Evolutionary conservation across 2,329 filamentous ascomycete genomes (phyloP), one percentile per base, ranked within the genome.

Genomic region (Aspergillus aculeatinus): DNA sequence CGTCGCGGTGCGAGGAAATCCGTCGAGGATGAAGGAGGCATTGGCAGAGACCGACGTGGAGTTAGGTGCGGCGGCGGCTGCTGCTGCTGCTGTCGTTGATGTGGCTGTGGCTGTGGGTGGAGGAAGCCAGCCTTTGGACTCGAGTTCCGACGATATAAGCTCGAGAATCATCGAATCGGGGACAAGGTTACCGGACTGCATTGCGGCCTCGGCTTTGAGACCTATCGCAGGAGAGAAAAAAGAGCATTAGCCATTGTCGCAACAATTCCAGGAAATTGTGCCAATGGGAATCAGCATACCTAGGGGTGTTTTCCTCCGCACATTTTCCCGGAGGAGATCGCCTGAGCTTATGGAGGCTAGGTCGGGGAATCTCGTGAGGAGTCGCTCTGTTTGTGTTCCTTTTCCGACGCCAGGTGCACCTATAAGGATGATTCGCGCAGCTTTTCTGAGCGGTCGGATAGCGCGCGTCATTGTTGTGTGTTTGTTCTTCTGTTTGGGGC

Each of bases 341-440:
- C 95, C 95, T 4, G 95, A 96, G 77, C 92, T 96, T 76, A 99
- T 94, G 19, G 92, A 89, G 56, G 91, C 89, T 51, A 99, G 82
- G 72, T 97, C 90, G 3, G 93, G 91, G 73, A 95, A 99, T 67
- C 90, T 87, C 68, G 88, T 82, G 67, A 98, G 87, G 63, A 99
- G 82, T 63, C 95, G 87, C 76, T 96, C 91, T 55, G 91, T 92
- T 80, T 99, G 95, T 3, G 95, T 99, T 64, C 94, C 95, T 77
- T 99, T 99, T 64, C 95, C 95, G 59, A 96, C 95, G 60, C 93
- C 93, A n/a, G 95, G 95, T 55, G 94, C 93, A 69, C 95, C 95
- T 69, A 99, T 87, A 67, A 99, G 87, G 73, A 99, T 98, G 65
- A 98, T 89, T 64, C 95, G 90, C 57, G 95, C 95, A 60, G 95